Evolutionary conservation across 2,329 filamentous ascomycete genomes (phyloP).

Genomic region (Diaporthe sp.): DNA sequence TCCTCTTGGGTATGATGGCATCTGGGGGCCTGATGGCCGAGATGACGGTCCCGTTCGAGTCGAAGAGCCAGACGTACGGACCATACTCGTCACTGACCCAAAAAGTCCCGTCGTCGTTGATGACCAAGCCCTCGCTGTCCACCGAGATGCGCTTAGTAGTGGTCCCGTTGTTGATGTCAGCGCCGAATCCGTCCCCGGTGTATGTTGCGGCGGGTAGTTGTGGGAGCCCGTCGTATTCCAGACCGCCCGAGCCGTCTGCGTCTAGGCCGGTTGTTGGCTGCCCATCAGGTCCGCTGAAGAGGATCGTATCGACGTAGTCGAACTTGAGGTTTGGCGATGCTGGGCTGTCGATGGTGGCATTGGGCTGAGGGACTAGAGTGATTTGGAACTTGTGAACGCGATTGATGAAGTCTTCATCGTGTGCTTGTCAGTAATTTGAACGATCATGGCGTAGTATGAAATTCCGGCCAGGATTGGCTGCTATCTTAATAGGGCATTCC

Average conservation of each 20-base stretch:
- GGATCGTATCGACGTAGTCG: slow-evolving; percentile 74
- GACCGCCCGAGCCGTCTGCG: slow-evolving; percentile 65
- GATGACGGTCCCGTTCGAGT: slow-evolving; percentile 69
- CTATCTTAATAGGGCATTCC: not conserved
- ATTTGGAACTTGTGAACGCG: slow-evolving; percentile 78
- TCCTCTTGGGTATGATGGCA: slow-evolving; percentile 75
- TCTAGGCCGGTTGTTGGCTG: slow-evolving; percentile 76
- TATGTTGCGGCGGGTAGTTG: slow-evolving; percentile 75
- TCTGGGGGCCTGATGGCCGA: slow-evolving; percentile 75
- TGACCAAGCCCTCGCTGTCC: slow-evolving; percentile 76
- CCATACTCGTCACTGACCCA: slow-evolving; percentile 82
- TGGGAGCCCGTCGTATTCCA: slow-evolving; percentile 71
- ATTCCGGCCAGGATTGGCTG: too few species aligned
- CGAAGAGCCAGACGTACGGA: slow-evolving; percentile 78
- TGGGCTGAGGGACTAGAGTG: slow-evolving; percentile 66
- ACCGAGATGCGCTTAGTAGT: slow-evolving; percentile 64
- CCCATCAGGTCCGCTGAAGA: slow-evolving; percentile 74
- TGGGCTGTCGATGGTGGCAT: slow-evolving; percentile 66
- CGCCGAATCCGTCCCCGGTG: slow-evolving; percentile 77
- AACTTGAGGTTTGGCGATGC: slow-evolving; percentile 73
- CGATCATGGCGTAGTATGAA: not conserved
- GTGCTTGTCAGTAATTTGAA: not conserved
- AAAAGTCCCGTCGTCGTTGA: slow-evolving; percentile 72
- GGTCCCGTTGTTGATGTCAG: slow-evolving; percentile 68
- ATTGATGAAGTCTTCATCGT: slow-evolving; percentile 66